Percentiles rank a stretch among this genome's conserved stretches.
Conservation (phyloP, 2,329 filamentous ascomycete genomes). For the Alternaria sp. region DNA sequence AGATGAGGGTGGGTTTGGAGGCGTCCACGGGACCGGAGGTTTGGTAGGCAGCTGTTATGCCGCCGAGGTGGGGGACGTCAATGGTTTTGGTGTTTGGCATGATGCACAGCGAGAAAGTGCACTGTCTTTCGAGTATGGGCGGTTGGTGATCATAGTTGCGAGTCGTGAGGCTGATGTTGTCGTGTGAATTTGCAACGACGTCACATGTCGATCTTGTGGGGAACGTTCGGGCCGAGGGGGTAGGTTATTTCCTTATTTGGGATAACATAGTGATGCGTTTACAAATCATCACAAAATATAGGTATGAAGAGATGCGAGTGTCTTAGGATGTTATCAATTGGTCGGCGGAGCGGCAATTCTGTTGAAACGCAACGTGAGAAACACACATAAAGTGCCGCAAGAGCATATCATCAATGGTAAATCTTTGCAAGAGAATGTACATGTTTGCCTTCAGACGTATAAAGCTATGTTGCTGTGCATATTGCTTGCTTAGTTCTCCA, state of each 20-base stretch:
- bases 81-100: slow-evolving; percentile 49
- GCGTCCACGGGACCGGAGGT: slow-evolving; percentile 46
- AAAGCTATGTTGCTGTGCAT: not conserved
- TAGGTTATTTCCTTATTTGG: not conserved
- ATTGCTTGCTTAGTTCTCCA: slow-evolving; percentile 26
- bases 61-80: slow-evolving; percentile 57
- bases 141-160: not conserved
- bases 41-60: slow-evolving; percentile 57
- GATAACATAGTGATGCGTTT: not conserved
- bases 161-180: slow-evolving; percentile 1
- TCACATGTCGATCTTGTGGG: not conserved
- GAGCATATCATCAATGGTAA: not conserved
- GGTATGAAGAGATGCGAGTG: not conserved
- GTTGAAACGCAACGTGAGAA: not conserved
- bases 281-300: not conserved
- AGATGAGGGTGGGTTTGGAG: slow-evolving; percentile 58
- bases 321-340: not conserved
- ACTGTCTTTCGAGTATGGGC: not conserved
- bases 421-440: not conserved
- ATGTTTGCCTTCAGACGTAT: not conserved
- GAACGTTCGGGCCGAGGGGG: not conserved
- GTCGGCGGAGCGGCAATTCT: not conserved
- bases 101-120: not conserved
- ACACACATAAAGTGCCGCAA: not conserved
- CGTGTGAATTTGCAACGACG: not conserved